These are phyloP conservation scores for Pouteria campechiana DNA, from an alignment of 179 eudicot species.

Conservation along the genomic window DNA sequence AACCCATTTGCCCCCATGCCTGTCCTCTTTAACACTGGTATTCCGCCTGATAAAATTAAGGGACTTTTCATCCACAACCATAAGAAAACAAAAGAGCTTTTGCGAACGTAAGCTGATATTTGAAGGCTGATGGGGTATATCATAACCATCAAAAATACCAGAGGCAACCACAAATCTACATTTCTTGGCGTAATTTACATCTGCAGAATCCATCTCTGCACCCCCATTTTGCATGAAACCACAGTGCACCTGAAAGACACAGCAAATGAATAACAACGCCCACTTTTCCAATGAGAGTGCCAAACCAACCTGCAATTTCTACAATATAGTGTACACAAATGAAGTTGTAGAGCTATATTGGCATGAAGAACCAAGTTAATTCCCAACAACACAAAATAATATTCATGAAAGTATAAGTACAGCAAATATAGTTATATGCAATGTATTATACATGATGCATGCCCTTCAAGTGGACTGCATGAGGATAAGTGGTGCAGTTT, in stretches of 20 bases:
- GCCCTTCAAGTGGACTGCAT: too few relatives aligned
- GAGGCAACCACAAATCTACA: slow-evolving; percentile 93
- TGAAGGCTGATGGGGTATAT: slow-evolving; percentile 88
- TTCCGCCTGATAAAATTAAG: slow-evolving; percentile 62
- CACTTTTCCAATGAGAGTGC: too few relatives aligned
- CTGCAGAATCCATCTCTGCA: slow-evolving; percentile 73
- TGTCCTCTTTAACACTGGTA: slow-evolving; percentile 58
- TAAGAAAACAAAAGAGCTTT: slow-evolving; percentile 84
- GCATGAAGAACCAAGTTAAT: too few relatives aligned
- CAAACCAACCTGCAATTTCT: too few relatives aligned
- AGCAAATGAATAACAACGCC: not conserved
- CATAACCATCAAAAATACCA: slow-evolving; percentile 96
- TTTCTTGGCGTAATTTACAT: slow-evolving; percentile 58
- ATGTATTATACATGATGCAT: too few relatives aligned
- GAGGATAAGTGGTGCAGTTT: too few relatives aligned
- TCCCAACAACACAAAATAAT: not conserved
- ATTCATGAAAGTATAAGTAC: not conserved
- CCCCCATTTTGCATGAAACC: slow-evolving; percentile 90
- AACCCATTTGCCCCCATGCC: slow-evolving; percentile 83
- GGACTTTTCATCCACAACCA: slow-evolving; percentile 92
- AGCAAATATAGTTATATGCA: too few relatives aligned
- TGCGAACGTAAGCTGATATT: slow-evolving; percentile 62
- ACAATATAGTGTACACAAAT: too few relatives aligned
- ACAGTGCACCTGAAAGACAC: slow-evolving; percentile 68
- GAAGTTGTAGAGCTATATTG: too few relatives aligned